A percentile compares a stretch with the other conserved stretches of the same genome.
phyloP scores from a whole-genome alignment of 257 asterid genomes.

The Leptodermis oblonga region DNA sequence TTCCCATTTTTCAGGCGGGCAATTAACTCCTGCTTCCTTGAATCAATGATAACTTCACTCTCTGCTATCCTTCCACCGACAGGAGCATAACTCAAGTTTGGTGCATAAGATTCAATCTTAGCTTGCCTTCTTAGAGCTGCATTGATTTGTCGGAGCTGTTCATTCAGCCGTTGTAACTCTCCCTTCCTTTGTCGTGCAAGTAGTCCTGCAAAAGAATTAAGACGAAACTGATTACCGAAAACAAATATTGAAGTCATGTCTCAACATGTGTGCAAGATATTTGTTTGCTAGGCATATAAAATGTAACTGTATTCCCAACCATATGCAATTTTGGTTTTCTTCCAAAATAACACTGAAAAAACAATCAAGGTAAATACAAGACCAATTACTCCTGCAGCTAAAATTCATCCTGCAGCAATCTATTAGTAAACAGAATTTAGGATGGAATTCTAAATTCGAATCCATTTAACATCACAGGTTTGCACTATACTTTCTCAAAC shows the following conservation, averaged over 20 bases:
- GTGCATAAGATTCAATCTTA: slow-evolving; percentile 94
- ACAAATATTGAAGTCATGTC: background rate
- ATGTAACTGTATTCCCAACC: background rate
- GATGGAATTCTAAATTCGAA: background rate
- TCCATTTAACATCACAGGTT: background rate
- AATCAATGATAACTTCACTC: slow-evolving; percentile 80
- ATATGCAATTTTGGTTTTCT: background rate
- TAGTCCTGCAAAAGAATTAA: slow-evolving; percentile 46
- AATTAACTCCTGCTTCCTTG: slow-evolving; percentile 70
- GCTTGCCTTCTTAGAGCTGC: slow-evolving; percentile 94
- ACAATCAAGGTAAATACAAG: background rate
- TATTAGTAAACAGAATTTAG: background rate
- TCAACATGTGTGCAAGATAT: background rate
- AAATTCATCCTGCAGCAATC: background rate
- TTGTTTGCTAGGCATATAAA: background rate
- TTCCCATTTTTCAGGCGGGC: slow-evolving; percentile 80
- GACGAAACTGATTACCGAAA: background rate
- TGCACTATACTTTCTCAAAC: background rate
- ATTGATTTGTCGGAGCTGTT: slow-evolving; percentile 94
- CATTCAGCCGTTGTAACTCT: slow-evolving; percentile 77
- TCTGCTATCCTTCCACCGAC: slow-evolving; percentile 69
- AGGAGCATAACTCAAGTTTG: slow-evolving; percentile 91
- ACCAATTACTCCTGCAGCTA: background rate
- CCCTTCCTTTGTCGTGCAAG: slow-evolving; percentile 93
- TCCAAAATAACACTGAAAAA: background rate